Evolutionary conservation across 2,329 filamentous ascomycete species (phyloP).

Genomic region (Phaeophleospora eucalypticola): DNA sequence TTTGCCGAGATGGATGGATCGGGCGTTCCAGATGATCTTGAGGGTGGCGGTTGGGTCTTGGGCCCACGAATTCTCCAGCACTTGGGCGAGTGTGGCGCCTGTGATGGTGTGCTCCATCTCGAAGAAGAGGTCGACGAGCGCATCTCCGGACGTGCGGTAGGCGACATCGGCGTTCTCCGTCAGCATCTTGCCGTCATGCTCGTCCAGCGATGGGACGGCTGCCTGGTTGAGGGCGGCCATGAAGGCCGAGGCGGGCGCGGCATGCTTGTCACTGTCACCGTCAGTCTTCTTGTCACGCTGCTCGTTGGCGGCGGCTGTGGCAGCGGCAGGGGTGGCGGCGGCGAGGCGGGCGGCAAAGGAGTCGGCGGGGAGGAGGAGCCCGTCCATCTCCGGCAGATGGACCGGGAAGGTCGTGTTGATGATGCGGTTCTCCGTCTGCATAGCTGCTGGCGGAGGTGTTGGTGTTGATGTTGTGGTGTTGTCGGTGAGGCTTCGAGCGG

Average conservation of each 20-base stretch:
- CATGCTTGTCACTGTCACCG: background rate
- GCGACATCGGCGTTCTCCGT: conserved; percentile 53
- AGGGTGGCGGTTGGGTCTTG: conserved; percentile 48
- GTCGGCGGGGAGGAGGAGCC: conserved; percentile 12
- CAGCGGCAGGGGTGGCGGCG: background rate
- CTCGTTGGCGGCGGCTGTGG: background rate
- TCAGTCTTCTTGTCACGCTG: too few relatives aligned
- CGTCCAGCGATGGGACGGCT: conserved; percentile 19
- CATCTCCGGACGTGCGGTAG: conserved; percentile 43
- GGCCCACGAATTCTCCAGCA: conserved; percentile 50
- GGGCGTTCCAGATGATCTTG: conserved; percentile 57
- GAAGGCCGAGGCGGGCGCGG: conserved; percentile 12
- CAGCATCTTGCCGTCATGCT: conserved; percentile 40
- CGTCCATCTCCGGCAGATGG: conserved; percentile 20
- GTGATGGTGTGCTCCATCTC: conserved; percentile 46
- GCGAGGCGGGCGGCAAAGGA: conserved; percentile 14
- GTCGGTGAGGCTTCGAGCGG: too few relatives aligned
- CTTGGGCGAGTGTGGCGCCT: conserved; percentile 35
- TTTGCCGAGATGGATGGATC: conserved; percentile 60
- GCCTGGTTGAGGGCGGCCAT: conserved; percentile 17
- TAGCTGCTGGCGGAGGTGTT: too few relatives aligned
- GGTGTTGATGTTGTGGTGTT: too few relatives aligned
- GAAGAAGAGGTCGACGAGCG: conserved; percentile 53
- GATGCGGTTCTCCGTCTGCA: conserved; percentile 5
- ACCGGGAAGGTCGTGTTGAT: conserved; percentile 22